Evolutionary conservation across 2,329 filamentous ascomycete genomes (phyloP).

Genomic region (Fusarium sp.): DNA sequence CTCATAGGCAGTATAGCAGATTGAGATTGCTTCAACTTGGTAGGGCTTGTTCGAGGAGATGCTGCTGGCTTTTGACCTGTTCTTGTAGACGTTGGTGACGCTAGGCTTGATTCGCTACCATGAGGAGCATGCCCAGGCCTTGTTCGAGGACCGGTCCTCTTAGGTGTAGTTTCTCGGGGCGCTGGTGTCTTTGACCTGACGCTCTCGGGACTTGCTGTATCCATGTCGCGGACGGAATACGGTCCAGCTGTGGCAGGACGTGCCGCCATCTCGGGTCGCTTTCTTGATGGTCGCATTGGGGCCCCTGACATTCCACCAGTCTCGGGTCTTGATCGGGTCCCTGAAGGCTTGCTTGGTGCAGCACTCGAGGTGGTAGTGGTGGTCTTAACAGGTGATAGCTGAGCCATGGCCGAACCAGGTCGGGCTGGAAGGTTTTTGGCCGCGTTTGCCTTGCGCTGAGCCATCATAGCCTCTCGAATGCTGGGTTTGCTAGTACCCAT

Average conservation of each 20-base stretch:
- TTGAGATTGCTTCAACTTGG: conserved; percentile 53
- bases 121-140: conserved; percentile 62
- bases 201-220: conserved; percentile 59
- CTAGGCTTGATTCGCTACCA: conserved; percentile 63
- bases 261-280: conserved; percentile 67
- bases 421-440: conserved; percentile 64
- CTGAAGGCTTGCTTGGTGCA: conserved; percentile 51
- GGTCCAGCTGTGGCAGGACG: conserved; percentile 74
- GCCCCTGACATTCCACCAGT: conserved; percentile 72
- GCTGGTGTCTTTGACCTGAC: conserved; percentile 64
- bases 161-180: conserved; percentile 64
- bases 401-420: conserved; percentile 73
- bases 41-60: conserved; percentile 58
- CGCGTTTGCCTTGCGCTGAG: conserved; percentile 76
- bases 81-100: conserved; percentile 57
- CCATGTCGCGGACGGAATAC: conserved; percentile 68
- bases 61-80: conserved; percentile 50
- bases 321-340: conserved; percentile 57
- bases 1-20: conserved; percentile 44
- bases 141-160: conserved; percentile 59
- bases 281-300: conserved; percentile 70
- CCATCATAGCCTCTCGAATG: conserved; percentile 84
- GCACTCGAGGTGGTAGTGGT: conserved; percentile 49
- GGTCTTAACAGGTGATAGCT: conserved; percentile 65
- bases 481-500: conserved; percentile 70